Evolutionary conservation across 106 monocot genomes (phyloP), one percentile per base, ranked within the genome.

Genomic region (Dactylorhiza incarnata): DNA sequence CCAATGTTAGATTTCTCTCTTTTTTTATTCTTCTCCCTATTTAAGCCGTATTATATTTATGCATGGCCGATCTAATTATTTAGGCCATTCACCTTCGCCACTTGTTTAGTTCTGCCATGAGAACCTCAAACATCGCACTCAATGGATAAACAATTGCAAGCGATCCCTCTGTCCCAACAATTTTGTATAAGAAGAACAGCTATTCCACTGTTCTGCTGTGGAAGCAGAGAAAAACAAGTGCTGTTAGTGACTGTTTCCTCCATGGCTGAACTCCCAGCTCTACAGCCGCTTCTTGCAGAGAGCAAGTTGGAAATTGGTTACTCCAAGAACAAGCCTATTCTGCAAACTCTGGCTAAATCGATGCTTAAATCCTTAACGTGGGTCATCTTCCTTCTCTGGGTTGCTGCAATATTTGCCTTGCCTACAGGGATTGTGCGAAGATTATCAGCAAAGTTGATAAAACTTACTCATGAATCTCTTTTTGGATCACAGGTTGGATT

Each of bases 291-390:
- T 20, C 74, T 88, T 1, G 49, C 79, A 5, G 75, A 80, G 14
- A 76, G 74, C 49, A 58, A 52, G 29, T 25, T 44, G 47, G 74
- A 25, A 65, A 16, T 48, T 20, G 49, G 26, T 17, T 15, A 73
- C 49, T 47, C 78, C 71, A 77, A 78, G 55, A 83, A 53, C 6
- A 26, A 61, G 24, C 44, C 78, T 20, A n/a, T 69, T 17, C n/a
- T 79, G 17, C 65, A 49, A 7, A 62, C 54, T 63, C 24, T 90
- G 45, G 75, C 58, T 11, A 82, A 76, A 78, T 74, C 58, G 78
- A 48, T 55, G 55, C 83, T 90, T 55, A 88, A 90, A 78, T 76
- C 79, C 48, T 59, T 90, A 58, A 94, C 90, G 81, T 94, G 94
- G 88, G 56, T 23, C 19, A 23, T 88, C 15, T 86, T 94, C 72